Conservation (phyloP, 2,329 filamentous ascomycete species). For the Pseudofabraea citricarpa region DNA sequence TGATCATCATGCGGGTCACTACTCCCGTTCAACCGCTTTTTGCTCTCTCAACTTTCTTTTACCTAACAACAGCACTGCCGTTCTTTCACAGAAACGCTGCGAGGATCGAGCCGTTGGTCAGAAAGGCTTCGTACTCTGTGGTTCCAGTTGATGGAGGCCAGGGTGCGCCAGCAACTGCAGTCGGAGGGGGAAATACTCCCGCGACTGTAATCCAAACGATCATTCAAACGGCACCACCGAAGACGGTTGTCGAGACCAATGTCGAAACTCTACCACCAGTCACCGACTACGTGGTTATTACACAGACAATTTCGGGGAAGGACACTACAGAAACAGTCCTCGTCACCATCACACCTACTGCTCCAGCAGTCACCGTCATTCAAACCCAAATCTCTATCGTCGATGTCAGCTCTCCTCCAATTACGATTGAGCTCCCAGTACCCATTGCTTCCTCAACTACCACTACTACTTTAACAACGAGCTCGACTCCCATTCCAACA, state of each 20-base stretch:
- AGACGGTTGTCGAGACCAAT: constrained; percentile 21
- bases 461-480: constrained; percentile 1
- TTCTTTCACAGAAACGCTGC: constrained; percentile 12
- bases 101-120: constrained; percentile 10
- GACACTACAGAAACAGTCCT: constrained; percentile 19
- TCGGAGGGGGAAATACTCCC: constrained; percentile 4
- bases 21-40: constrained; percentile 17
- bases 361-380: constrained; percentile 15
- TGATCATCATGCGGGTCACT: constrained; percentile 21
- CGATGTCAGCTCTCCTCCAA: constrained; percentile 19
- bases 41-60: constrained; percentile 21
- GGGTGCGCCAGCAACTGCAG: constrained; percentile 6
- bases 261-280: constrained; percentile 14
- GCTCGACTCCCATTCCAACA: constrained; percentile 2
- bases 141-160: constrained; percentile 29
- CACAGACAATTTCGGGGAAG: constrained; percentile 19
- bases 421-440: constrained; percentile 14
- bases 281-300: constrained; percentile 17
- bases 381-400: constrained; percentile 23
- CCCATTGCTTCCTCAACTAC: constrained; percentile 3
- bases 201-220: constrained; percentile 21
- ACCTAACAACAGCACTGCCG: constrained; percentile 18
- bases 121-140: constrained; percentile 27
- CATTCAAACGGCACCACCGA: constrained; percentile 15
- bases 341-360: constrained; percentile 19